phyloP scores from a whole-genome alignment of 1,284 basidiomycete genomes.

The Ganoderma boninense region DNA sequence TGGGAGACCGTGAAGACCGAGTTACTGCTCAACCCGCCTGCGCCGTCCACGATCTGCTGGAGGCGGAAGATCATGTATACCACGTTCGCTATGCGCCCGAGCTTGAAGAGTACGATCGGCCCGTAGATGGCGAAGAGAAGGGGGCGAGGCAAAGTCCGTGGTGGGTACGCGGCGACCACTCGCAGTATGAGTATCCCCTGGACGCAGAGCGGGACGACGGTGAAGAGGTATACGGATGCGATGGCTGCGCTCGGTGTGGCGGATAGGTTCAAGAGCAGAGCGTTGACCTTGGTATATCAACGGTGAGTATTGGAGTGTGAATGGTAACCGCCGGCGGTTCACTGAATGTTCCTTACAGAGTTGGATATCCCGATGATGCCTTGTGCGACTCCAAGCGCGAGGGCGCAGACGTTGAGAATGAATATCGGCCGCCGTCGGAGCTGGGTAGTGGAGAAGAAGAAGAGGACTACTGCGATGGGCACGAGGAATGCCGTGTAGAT shows the following conservation, averaged over 20 bases:
- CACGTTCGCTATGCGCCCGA: background rate
- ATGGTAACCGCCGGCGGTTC: too few species aligned
- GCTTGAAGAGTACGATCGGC: background rate
- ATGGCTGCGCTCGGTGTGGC: background rate
- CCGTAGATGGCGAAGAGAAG: background rate
- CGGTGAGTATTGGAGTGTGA: too few species aligned
- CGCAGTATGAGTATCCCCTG: background rate
- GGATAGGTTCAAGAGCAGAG: background rate
- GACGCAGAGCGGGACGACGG: background rate
- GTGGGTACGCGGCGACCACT: background rate
- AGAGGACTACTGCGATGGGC: constrained; percentile 34
- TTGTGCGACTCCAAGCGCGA: background rate
- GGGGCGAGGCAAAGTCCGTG: background rate
- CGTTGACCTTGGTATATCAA: background rate
- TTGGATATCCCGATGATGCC: background rate
- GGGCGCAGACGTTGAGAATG: constrained; percentile 34
- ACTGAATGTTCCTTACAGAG: background rate
- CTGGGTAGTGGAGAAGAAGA: constrained; percentile 37
- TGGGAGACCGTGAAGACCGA: background rate
- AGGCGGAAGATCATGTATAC: background rate
- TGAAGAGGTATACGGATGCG: background rate
- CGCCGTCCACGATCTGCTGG: background rate
- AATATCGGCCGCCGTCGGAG: constrained; percentile 39
- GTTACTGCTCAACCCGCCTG: background rate
- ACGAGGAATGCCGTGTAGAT: constrained; percentile 30